Evolutionary conservation across 2,329 filamentous ascomycete genomes (phyloP), one percentile per base, ranked within the genome.

Genomic region (Periconia digitata): DNA sequence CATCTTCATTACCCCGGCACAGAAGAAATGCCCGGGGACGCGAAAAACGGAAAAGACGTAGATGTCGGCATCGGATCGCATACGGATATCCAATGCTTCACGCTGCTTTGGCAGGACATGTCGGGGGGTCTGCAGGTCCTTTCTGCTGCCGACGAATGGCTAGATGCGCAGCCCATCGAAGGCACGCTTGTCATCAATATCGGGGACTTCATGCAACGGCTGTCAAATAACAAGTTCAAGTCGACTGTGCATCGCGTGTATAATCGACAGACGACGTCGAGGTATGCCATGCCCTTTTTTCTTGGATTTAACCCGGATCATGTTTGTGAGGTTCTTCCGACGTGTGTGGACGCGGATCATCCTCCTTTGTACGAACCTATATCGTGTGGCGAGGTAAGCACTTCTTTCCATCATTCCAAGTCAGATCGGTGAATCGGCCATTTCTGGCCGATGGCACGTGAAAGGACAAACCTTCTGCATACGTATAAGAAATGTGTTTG

Each of bases 211-310:
- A 81, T 47, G 79, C 82, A 59, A 77, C 79, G 2, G 74, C 79
- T 4, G 81, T 79, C 0, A 67, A 75, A 46, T 77, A 79, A 0
- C 69, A 72, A 2, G 78, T 80, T 55, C 75, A 72, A 49, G 78
- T 77, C 80, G 0, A 82, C 80, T 0, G 77, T 77, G 1, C 70
- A 72, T 46, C 54, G 68, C 6, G 61, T 65, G 12, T 50, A 40
- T 17, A 50, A 53, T n/a, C 17, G 23, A 1, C 13, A 22, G 12
- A 36, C 70, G 0, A 75, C 16, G 18, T 39, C 76, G 44, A 67
- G 79, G 13, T 76, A 79, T 36, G 80, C 76, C 0, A 80, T 83
- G 76, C 79, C 79, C 1, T 82, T 83, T 59, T 83, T 83, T 63
- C 78, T 82, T 55, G 76, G 76, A 0, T 75, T 81, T 47, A 80